Evolutionary conservation across 495 filamentous ascomycete genomes (phyloP), one percentile per base, ranked within the genome.

Genomic region (Penicillium crystallinum): DNA sequence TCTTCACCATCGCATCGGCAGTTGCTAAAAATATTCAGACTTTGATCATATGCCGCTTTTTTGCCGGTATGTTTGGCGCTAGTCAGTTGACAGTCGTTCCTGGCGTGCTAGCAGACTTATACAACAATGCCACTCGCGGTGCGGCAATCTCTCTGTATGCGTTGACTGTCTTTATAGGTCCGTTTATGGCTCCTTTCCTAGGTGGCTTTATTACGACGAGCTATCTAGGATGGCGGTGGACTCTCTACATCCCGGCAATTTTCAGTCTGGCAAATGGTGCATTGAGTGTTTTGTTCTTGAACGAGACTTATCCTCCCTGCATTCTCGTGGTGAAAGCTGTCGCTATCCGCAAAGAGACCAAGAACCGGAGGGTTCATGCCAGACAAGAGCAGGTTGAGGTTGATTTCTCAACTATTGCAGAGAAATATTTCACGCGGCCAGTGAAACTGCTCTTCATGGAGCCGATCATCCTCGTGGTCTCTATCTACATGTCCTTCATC

Each of bases 1-100:
- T 84, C 39, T 85, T 85, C 54, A 73, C 72, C 1, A 70, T 84
- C 36, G 77, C 73, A 7, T 75, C 76, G 9, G 82, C 78, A 4
- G 71, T 80, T 68, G 79, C 70, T 52, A 81, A 76, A 19, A 82
- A 86, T 53, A 46, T 81, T 1, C 73, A 82, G 35, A 82, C 78
- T 0, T 59, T 81, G 25, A 69, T 80, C 54, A 64, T 81, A 12
- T 70, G 68, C 34, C 72, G 77, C 0, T 81, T 81, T 62, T 77
- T 81, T 49, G 66, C 63, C 1, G 79, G 79, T 0, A 37, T 78
- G 10, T 80, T 77, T 49, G 78, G 73, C 6, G 73, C 76, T 5
- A 74, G 73, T 42, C 76, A 79, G 2, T 52, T 81, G 2, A 73
- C 77, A 3, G 64, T 77, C 10, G 77, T 79, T 2, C 77, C 73